These are phyloP conservation scores for Galerina sulciceps DNA, from an alignment of 768 basidiomycete genomes.

Conservation along the genomic window DNA sequence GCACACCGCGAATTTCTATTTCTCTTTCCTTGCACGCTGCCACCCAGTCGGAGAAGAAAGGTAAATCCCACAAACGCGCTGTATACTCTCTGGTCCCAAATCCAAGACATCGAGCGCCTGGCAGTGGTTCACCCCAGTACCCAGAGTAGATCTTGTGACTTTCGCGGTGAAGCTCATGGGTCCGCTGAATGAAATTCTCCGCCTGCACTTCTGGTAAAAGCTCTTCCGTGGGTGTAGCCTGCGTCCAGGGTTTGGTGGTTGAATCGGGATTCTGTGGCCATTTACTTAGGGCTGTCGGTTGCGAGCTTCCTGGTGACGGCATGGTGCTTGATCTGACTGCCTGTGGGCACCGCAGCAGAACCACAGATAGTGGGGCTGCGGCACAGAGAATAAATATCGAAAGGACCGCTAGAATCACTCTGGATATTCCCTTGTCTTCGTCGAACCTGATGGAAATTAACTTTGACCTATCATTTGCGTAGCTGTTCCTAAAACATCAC, in stretches of 20 bases:
- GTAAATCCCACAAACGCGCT: constrained; percentile 29
- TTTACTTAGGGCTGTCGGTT: not conserved
- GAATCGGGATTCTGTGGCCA: no score
- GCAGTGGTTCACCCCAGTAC: constrained; percentile 29
- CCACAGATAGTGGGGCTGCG: constrained; percentile 25
- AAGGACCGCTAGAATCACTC: constrained; percentile 25
- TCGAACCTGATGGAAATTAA: constrained; percentile 40
- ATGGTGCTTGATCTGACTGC: not conserved
- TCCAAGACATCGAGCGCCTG: constrained; percentile 26
- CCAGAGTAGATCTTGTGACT: not conserved
- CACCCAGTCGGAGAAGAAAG: constrained; percentile 30
- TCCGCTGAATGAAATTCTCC: no score
- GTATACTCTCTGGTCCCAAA: constrained; percentile 34
- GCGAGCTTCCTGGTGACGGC: not conserved
- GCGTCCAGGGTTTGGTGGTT: no score
- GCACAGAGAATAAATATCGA: constrained; percentile 31
- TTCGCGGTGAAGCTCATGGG: not conserved
- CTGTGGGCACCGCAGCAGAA: constrained; percentile 7
- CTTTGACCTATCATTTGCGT: constrained; percentile 40
- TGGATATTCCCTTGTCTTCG: constrained; percentile 34
- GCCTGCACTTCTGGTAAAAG: no score
- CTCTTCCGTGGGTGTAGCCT: no score
- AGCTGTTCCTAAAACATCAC: constrained; percentile 25
- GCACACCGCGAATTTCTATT: constrained; percentile 29
- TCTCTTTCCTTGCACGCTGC: constrained; percentile 28